Evolutionary conservation across 495 filamentous ascomycete genomes (phyloP), one percentile per base, ranked within the genome.

Genomic region (Lepidopterella palustris): DNA sequence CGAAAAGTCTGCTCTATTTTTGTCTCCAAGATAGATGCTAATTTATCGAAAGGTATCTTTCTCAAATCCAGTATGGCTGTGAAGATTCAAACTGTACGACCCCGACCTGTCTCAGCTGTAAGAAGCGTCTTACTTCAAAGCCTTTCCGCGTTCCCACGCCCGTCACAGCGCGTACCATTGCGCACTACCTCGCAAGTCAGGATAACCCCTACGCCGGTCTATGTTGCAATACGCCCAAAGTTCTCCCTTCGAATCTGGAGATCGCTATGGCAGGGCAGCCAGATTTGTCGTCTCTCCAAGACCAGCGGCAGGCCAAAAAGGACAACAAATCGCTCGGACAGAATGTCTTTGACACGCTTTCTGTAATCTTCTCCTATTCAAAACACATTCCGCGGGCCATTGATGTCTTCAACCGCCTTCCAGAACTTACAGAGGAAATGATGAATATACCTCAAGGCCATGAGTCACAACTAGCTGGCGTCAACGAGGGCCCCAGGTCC

Each of bases 51-150:
- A 95, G 90, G 61, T 95, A 87, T 68, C 87, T 91, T 60, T 76
- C 79, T 20, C 91, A 96, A 73, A 80, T 96, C n/a, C 80, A 89
- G 32, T 80, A 90, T 58, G 91, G 91, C 55, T 96, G 91, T 67
- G 78, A 82, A 49, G 80, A 82, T 50, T 74, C 78, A n/a, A 71
- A 76, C 45, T 96, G 91, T 72, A 79, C 76, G 20, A 93, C 85
- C 1, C 72, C 88, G 13, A 90, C 89, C 29, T 96, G 91, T 74
- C 88, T 89, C 61, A 90, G 83, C 63, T 88, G 80, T 70, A 84
- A 87, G 54, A 86, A 79, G 68, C 79, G 86, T 55, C 71, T 84
- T 20, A 79, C 81, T 11, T 83, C 82, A 60, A 81, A 78, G 5
- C 88, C 89, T 2, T 83, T 87, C 60, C 85, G 89, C 55, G 80